Conservation (phyloP, 768 basidiomycete genomes). For the Agaricus subrufescens region DNA sequence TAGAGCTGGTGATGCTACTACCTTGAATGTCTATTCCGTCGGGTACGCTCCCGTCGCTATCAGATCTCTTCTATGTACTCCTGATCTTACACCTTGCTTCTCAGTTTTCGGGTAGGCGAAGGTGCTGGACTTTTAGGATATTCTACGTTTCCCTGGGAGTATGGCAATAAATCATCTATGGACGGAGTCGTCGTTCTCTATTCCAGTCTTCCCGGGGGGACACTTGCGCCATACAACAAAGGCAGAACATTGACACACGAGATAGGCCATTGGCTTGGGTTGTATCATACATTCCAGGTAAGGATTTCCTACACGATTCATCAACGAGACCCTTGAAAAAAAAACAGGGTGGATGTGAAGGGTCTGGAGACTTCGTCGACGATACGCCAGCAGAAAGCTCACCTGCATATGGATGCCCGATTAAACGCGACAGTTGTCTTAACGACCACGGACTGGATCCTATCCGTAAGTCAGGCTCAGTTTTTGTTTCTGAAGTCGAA, state of each 20-base stretch:
- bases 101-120: slow-evolving; percentile 16
- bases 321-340: slow-evolving; percentile 16
- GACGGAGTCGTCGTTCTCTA: slow-evolving; percentile 35
- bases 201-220: slow-evolving; percentile 27
- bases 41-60: slow-evolving; percentile 10
- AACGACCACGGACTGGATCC: slow-evolving; percentile 29
- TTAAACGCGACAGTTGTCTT: slow-evolving; percentile 23
- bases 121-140: slow-evolving; percentile 27
- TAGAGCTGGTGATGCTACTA: slow-evolving; percentile 9
- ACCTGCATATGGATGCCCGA: slow-evolving; percentile 27
- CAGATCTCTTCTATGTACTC: neutral
- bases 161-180: slow-evolving; percentile 18
- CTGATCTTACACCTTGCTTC: neutral
- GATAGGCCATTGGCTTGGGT: slow-evolving; percentile 50
- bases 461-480: slow-evolving; percentile 18
- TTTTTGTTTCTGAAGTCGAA: neutral
- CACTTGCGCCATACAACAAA: slow-evolving; percentile 33
- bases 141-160: slow-evolving; percentile 30
- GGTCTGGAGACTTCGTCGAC: slow-evolving; percentile 28
- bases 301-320: slow-evolving; percentile 14
- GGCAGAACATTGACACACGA: slow-evolving; percentile 50
- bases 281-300: slow-evolving; percentile 53
- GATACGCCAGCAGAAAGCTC: slow-evolving; percentile 31
- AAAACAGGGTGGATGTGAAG: slow-evolving; percentile 30
- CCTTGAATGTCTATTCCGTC: slow-evolving; percentile 19